Evolutionary conservation across 768 basidiomycete genomes (phyloP).

Genomic region (Pleurotus ostreatus): DNA sequence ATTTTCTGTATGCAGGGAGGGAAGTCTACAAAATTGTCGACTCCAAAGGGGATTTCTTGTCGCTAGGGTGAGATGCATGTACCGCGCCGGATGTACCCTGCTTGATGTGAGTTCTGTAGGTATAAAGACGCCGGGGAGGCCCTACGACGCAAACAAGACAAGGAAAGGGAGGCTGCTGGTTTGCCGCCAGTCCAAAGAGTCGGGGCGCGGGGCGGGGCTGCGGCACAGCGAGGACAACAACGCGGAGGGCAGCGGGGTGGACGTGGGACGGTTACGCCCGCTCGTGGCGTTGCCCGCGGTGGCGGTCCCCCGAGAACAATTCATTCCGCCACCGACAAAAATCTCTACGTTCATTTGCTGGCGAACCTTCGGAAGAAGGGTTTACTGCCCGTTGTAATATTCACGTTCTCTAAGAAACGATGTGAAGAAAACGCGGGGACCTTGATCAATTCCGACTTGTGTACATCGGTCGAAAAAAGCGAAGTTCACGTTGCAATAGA

Average conservation of each 20-base stretch:
- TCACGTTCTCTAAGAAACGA: slow-evolving; percentile 94
- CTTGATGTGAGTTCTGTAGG: slow-evolving; percentile 31
- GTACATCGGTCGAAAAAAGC: slow-evolving; percentile 88
- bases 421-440: slow-evolving; percentile 97
- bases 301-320: slow-evolving; percentile 45
- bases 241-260: slow-evolving; percentile 40
- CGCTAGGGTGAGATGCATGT: slow-evolving; percentile 51
- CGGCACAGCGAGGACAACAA: slow-evolving; percentile 53
- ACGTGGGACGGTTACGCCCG: slow-evolving; percentile 27
- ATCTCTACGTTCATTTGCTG: slow-evolving; percentile 90
- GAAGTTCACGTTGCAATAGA: slow-evolving; percentile 95
- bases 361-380: slow-evolving; percentile 80
- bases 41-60: slow-evolving; percentile 66
- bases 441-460: slow-evolving; percentile 83
- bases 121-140: slow-evolving; percentile 91
- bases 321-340: slow-evolving; percentile 76
- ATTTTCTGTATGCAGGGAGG: slow-evolving; percentile 92
- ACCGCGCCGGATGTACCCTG: neutral
- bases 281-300: slow-evolving; percentile 42
- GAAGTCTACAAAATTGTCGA: slow-evolving; percentile 94
- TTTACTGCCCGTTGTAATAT: slow-evolving; percentile 91
- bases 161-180: slow-evolving; percentile 94
- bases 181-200: slow-evolving; percentile 79
- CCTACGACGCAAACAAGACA: slow-evolving; percentile 91
- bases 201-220: slow-evolving; percentile 72